These are phyloP conservation scores for Melaleuca quinquenervia DNA, from an alignment of 345 rosid genomes.

Conservation along the genomic window DNA sequence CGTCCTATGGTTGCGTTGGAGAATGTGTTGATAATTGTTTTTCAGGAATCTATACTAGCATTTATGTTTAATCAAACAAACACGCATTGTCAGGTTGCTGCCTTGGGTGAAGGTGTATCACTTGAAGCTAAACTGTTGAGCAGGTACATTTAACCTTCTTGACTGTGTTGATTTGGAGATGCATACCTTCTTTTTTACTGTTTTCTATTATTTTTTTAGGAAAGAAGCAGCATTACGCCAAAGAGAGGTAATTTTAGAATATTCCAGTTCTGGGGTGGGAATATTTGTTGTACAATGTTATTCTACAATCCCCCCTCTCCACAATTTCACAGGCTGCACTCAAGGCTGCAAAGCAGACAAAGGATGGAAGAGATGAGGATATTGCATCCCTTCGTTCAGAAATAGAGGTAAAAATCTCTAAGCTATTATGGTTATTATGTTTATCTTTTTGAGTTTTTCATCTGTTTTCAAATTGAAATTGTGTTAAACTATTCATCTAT, in stretches of 20 bases:
- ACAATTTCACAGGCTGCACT: slow-evolving; percentile 65
- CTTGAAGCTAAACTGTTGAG: slow-evolving; percentile 86
- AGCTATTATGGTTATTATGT: slow-evolving; percentile 1
- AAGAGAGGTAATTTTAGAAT: slow-evolving; percentile 52
- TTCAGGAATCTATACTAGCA: neutral
- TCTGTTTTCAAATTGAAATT: slow-evolving; percentile 6
- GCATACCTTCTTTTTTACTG: neutral
- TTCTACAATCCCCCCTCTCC: neutral
- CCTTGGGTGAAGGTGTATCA: slow-evolving; percentile 95
- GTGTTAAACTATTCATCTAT: slow-evolving; percentile 1
- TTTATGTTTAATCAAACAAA: neutral
- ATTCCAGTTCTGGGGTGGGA: neutral
- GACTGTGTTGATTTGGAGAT: neutral
- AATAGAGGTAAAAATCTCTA: slow-evolving; percentile 49
- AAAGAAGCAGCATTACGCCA: slow-evolving; percentile 88
- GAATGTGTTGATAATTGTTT: neutral
- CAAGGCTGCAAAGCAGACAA: slow-evolving; percentile 72
- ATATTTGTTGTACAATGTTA: neutral
- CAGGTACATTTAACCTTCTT: slow-evolving; percentile 36
- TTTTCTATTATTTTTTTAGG: slow-evolving; percentile 20
- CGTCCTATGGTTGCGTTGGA: neutral
- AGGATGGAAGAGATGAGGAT: slow-evolving; percentile 68
- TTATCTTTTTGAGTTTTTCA: neutral
- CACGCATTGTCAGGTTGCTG: slow-evolving; percentile 54
- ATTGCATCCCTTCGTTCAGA: slow-evolving; percentile 59